Conservation (phyloP, 257 asterid genomes). For the Primulina tabacum region DNA sequence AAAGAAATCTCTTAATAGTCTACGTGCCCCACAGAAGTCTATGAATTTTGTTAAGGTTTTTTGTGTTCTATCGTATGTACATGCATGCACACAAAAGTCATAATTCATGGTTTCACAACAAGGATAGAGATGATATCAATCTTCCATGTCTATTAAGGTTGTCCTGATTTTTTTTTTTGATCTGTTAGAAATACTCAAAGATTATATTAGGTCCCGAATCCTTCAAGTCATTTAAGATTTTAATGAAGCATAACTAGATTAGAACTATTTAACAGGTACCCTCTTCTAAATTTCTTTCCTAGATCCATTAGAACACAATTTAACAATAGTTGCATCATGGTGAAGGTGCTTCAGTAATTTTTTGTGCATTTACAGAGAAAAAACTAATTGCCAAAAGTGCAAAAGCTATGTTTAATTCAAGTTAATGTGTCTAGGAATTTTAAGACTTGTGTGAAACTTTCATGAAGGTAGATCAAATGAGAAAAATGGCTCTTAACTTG, state of each 20-base stretch:
- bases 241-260: neutral
- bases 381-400: no score
- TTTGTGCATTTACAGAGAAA: neutral
- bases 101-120: neutral
- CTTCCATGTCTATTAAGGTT: neutral
- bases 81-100: neutral
- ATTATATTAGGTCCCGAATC: no score
- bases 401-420: neutral
- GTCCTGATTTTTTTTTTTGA: neutral
- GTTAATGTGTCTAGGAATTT: neutral
- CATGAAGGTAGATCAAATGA: slow-evolving; percentile 1
- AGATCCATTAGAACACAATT: neutral
- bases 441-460: neutral
- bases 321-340: neutral
- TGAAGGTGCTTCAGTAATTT: neutral
- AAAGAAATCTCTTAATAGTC: neutral
- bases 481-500: neutral
- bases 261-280: neutral
- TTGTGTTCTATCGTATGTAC: neutral
- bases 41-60: neutral
- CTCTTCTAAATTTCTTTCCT: neutral
- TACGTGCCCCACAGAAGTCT: neutral
- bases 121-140: neutral
- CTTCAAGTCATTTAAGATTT: neutral
- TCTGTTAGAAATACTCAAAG: neutral